A percentile compares a stretch with the other conserved stretches of the same genome.
These are phyloP conservation scores for Biscogniauxia sp. DNA, from an alignment of 2,329 filamentous ascomycete species.

Conservation along the genomic window DNA sequence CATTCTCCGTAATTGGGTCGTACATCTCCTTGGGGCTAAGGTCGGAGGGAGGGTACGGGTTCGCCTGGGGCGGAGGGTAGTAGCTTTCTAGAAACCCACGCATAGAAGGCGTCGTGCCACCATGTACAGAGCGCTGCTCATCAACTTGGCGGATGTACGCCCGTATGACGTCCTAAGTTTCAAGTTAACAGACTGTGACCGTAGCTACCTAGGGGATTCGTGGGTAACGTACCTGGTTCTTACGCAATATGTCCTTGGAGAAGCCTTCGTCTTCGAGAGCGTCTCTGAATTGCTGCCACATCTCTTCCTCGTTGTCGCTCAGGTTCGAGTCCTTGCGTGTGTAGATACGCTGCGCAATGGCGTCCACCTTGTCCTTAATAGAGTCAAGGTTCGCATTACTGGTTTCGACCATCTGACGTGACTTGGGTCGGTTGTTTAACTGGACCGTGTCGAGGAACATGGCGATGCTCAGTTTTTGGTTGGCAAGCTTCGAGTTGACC, in stretches of 20 bases:
- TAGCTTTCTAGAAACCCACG: slow-evolving; percentile 50
- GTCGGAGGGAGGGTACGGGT: slow-evolving; percentile 28
- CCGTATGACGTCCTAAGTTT: slow-evolving; percentile 52
- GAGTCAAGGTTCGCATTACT: slow-evolving; percentile 45
- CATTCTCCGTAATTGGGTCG: slow-evolving; percentile 34
- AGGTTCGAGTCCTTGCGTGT: slow-evolving; percentile 39
- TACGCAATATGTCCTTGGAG: slow-evolving; percentile 50
- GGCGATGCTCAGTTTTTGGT: slow-evolving; percentile 52
- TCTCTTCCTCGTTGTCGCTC: slow-evolving; percentile 46
- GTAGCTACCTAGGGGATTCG: not conserved
- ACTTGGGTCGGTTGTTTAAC: slow-evolving; percentile 45
- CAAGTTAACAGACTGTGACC: slow-evolving; percentile 8
- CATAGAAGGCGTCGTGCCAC: slow-evolving; percentile 47
- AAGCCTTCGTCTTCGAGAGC: slow-evolving; percentile 60
- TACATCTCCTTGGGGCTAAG: slow-evolving; percentile 37
- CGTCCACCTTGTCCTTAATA: slow-evolving; percentile 61
- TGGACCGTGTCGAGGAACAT: slow-evolving; percentile 58
- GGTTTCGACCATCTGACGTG: slow-evolving; percentile 35
- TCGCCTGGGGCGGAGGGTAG: slow-evolving; percentile 18
- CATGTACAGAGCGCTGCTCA: slow-evolving; percentile 43
- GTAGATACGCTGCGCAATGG: slow-evolving; percentile 52
- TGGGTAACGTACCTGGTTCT: slow-evolving; percentile 53
- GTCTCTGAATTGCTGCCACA: slow-evolving; percentile 59
- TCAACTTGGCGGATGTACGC: slow-evolving; percentile 62
- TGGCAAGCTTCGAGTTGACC: slow-evolving; percentile 45